Evolutionary conservation across 169 alveolate genomes (phyloP), one percentile per base, ranked within the genome.

Genomic region (Cryptosporidium felis): DNA sequence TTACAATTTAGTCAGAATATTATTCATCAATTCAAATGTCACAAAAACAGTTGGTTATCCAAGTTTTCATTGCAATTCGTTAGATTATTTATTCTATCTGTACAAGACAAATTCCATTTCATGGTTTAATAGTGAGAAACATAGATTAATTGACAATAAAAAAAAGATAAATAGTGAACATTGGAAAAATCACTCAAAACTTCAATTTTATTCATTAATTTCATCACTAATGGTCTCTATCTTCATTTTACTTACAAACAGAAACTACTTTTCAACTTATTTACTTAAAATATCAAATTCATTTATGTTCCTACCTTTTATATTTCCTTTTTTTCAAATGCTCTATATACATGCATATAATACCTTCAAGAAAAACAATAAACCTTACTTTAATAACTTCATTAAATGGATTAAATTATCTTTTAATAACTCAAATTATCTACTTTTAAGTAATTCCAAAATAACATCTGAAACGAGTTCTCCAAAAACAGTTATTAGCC

Each of bases 31-130:
- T 26, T 8, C 32, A 28, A 56, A 56, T 21, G n/a, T n/a, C n/a
- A 56, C 10, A 28, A 56, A 30, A 6, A 30, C 26, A 56, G 14
- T 28, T 21, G 23, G 32, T 16, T 23, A 5, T 56, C 1, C 63
- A 8, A 21, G 3, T 56, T 9, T 56, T 1, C 16, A 26, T 16
- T 65, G 30, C 41, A n/a, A 65, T 47, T 65, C 81, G 5, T 46
- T 28, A 12, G 81, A 65, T 21, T 36, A 28, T 23, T 46, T 44
- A 5, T 49, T 46, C 32, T 65, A 65, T 46, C 49, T 65, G 16
- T 30, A 18, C 8, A 65, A 21, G 18, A 65, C 12, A 26, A 49
- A 65, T 3, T 44, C 59, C 12, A n/a, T 34, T 14, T 32, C 59
- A 14, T 65, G 81, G 81, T 47, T 65, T 16, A 49, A 16, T 30